phyloP scores from a whole-genome alignment of 495 filamentous ascomycete genomes.

The Tirmania nivea region DNA sequence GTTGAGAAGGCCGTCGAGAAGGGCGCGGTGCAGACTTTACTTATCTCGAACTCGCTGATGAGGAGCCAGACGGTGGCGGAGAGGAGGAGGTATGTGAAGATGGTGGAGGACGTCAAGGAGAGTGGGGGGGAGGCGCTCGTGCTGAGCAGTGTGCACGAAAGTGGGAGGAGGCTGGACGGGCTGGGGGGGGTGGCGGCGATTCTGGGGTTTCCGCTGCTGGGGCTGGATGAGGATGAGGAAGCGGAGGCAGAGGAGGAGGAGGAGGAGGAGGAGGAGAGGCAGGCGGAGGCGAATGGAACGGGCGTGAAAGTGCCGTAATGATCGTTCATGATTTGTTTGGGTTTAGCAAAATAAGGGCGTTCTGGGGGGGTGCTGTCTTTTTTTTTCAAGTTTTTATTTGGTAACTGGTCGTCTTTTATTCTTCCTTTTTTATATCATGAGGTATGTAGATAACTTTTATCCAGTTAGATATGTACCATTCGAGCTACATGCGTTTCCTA shows the following conservation, averaged over 20 bases:
- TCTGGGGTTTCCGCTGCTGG: constrained; percentile 64
- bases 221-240: constrained; percentile 47
- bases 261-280: neutral
- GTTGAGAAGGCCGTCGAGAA: constrained; percentile 71
- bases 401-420: too few relatives aligned
- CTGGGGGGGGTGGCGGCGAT: constrained; percentile 79
- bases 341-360: too few relatives aligned
- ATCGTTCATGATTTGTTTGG: too few relatives aligned
- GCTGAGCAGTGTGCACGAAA: constrained; percentile 83
- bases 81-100: constrained; percentile 56
- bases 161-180: constrained; percentile 64
- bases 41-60: constrained; percentile 74
- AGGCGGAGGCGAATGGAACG: too few relatives aligned
- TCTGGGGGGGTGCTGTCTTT: too few relatives aligned
- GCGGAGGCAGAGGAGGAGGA: constrained; percentile 24
- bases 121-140: constrained; percentile 74
- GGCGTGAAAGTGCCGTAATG: too few relatives aligned
- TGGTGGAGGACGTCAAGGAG: constrained; percentile 81
- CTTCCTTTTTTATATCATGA: too few relatives aligned
- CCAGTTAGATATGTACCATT: too few relatives aligned
- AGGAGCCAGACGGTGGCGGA: constrained; percentile 59
- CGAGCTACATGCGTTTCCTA: too few relatives aligned
- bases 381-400: too few relatives aligned
- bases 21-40: constrained; percentile 66
- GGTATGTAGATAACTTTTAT: too few relatives aligned